Conservation (phyloP, 305 asterid genomes). For the Rubia tinctorum region DNA sequence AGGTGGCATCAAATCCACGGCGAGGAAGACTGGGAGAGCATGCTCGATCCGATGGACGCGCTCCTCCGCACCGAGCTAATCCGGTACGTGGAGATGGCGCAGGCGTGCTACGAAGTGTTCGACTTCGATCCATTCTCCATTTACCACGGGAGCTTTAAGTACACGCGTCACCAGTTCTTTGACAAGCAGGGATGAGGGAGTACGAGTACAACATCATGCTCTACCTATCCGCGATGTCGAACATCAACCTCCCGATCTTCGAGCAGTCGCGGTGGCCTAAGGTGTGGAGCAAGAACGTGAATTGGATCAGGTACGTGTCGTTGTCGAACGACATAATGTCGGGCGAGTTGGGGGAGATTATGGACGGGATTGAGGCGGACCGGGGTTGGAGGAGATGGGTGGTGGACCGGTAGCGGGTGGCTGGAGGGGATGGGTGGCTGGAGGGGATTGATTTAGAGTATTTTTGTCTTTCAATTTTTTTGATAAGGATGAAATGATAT, state of each 20-base stretch:
- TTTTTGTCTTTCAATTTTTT: too few species aligned
- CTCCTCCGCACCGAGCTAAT: conserved; percentile 36
- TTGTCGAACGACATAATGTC: conserved; percentile 39
- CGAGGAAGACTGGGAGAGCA: conserved; percentile 37
- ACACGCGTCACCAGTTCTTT: conserved; percentile 24
- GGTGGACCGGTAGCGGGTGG: too few species aligned
- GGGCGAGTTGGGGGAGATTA: conserved; percentile 33
- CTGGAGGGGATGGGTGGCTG: too few species aligned
- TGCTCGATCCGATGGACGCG: conserved; percentile 45
- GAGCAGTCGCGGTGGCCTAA: conserved; percentile 28
- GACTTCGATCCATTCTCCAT: conserved; percentile 40
- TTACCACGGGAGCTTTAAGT: conserved; percentile 44
- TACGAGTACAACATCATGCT: conserved; percentile 38
- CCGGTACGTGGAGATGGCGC: conserved; percentile 45
- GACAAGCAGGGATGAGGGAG: conserved; percentile 24
- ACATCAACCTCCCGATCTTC: conserved; percentile 37
- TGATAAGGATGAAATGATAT: too few species aligned
- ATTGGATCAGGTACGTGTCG: conserved; percentile 45
- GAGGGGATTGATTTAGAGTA: too few species aligned
- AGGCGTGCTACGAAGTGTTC: conserved; percentile 49
- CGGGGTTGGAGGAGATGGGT: too few species aligned
- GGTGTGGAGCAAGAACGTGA: conserved; percentile 35
- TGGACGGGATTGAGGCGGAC: too few species aligned
- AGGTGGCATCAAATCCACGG: conserved; percentile 45
- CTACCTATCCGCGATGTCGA: conserved; percentile 46